Conservation (phyloP, 768 basidiomycete genomes). For the Gymnopilus junonius region DNA sequence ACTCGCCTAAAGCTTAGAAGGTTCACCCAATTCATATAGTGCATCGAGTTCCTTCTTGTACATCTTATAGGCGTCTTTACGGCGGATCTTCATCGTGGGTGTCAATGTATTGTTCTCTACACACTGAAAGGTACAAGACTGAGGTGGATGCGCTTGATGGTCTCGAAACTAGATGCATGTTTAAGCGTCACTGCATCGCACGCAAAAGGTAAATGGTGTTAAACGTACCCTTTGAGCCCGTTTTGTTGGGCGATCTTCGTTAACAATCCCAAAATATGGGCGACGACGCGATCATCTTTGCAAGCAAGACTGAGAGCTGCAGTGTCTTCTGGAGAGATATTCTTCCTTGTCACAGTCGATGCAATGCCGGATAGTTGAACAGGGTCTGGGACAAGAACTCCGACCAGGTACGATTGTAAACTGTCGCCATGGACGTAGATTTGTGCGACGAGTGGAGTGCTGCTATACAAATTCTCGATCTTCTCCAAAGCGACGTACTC, state of each 20-base stretch:
- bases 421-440: slow-evolving; percentile 92
- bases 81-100: slow-evolving; percentile 87
- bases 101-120: slow-evolving; percentile 86
- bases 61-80: slow-evolving; percentile 77
- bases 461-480: slow-evolving; percentile 80
- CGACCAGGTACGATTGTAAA: slow-evolving; percentile 87
- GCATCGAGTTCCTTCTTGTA: slow-evolving; percentile 75
- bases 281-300: slow-evolving; percentile 61
- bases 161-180: slow-evolving; percentile 72
- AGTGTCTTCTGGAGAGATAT: slow-evolving; percentile 54
- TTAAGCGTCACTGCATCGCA: not conserved
- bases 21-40: slow-evolving; percentile 73
- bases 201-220: not conserved
- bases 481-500: slow-evolving; percentile 99
- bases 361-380: slow-evolving; percentile 65
- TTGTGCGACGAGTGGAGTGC: slow-evolving; percentile 72
- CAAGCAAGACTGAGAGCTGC: slow-evolving; percentile 55
- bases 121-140: slow-evolving; percentile 74
- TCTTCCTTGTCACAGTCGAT: slow-evolving; percentile 53
- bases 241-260: slow-evolving; percentile 63
- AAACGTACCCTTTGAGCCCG: slow-evolving; percentile 76
- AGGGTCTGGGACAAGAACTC: slow-evolving; percentile 85
- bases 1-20: slow-evolving; percentile 38
- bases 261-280: slow-evolving; percentile 59
- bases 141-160: slow-evolving; percentile 80